Base-by-base conservation (phyloP, 331 rosid species). In the Saraca asoca region DNA sequence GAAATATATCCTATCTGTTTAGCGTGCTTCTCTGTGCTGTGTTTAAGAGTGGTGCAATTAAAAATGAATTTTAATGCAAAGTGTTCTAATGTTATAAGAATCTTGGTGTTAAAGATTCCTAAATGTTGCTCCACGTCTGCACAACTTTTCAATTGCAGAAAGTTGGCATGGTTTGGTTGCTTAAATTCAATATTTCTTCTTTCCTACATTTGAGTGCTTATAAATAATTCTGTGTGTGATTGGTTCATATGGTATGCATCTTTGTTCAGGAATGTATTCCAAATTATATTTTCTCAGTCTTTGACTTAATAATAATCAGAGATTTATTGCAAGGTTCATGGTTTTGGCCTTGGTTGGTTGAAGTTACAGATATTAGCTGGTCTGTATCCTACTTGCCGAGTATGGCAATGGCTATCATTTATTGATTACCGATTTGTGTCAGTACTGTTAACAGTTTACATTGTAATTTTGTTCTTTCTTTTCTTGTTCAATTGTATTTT, bases 361-460 rank as follows among this genome's bases (percentile, higher is more conserved):
- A 79, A 66, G 81, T 68, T 70, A 75, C 73, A 72, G 86, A 68
- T 72, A 71, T 66, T 79, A 65, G 69, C 80, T 75, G 58, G 55
- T 77, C 13, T 43, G 95, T 88, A 88, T 88, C 95, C 95, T 90
- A 72, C 86, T 79, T 72, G 60, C 72, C 50, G 18, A 68, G 43
- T 62, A 19, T 73, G 44, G 50, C 60, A 63, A 49, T 72, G 52
- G 38, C 64, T 78, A 34, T 70, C 63, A 12, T 50, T 58, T 72
- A 46, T 60, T 50, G 16, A 64, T 42, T 2, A 1, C 15, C 42
- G 34, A 4, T 34, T 62, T 52, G 24, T 20, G 10, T 61, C 61
- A 38, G 15, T 56, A 9, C 20, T 31, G 63, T 53, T 14, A 13
- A 12, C 18, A 20, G 12, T 60, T 62, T 42, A 19, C 50, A 13